Base-by-base conservation (phyloP, 169 alveolate genomes). In the Babesia caballi region DNA sequence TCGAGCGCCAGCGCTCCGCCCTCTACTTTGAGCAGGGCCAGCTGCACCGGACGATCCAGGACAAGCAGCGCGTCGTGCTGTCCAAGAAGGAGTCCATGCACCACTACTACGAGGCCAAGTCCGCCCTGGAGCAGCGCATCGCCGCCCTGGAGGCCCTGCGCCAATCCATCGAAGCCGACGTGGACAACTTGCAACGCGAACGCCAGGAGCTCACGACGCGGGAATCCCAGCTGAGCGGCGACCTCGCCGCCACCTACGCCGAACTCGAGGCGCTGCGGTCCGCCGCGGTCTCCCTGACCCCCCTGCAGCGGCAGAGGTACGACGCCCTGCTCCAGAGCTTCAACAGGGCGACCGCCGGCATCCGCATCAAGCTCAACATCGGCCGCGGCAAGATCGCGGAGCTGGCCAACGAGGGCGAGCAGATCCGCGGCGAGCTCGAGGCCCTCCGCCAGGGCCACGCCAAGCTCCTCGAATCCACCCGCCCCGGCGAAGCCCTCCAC, bases 1-100 rank as follows among this genome's bases (percentile, higher is more conserved):
- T 71, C 40, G 84, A 73, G 66, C 63, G 59, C 9, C 50, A 30
- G 50, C 59, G 54, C 2, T 23, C 51, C 51, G 59, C 36, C 54
- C 58, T 68, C 28, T 68, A 81, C 78, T 77, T 63, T 50, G 81
- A 65, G 46, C 89, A 83, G 66, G 74, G 60, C 44, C 82, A 40
- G 47, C 27, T 78, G 2, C 65, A 50, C 41, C 67, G 72, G 32
- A 54, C 12, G 32, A 72, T 47, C 23, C 83, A 40, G 69, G 85
- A 58, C 38, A 70, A 66, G 70, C 63, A 19, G 36, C 33, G 15
- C 15, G 56, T 7, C 36, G 41, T 73, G 28, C 44, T 17, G 38
- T 33, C 52, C 3, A 66, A 19, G 40, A 82, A 59, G 66, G 78
- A 35, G 44, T 38, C 44, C 44, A 74, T 75, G 82, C 25, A 28